Evolutionary conservation across 495 filamentous ascomycete genomes (phyloP), one percentile per base, ranked within the genome.

Genomic region (Talaromyces nanjingensis): DNA sequence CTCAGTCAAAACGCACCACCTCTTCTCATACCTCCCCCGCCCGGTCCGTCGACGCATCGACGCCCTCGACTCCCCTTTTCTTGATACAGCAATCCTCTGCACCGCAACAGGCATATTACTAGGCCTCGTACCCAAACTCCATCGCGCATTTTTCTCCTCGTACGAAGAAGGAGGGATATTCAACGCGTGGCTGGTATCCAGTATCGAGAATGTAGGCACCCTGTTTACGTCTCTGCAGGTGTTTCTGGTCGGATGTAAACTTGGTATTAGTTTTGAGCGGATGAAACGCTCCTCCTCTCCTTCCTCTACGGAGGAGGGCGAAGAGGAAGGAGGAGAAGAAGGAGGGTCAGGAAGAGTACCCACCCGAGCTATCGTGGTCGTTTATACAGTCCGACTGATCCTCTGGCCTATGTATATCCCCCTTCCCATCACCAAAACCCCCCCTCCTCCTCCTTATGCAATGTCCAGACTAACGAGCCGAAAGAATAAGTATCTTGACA

Each of bases 141-240:
- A 91, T 64, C 71, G 70, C 16, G 78, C 84, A 6, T 91, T 93
- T 70, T 92, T 93, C 75, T 81, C 76, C 60, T 68, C 76, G 3
- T 77, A 79, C 22, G 67, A 83, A 14, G 73, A 90, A n/a, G 90
- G 89, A 1, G 89, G 90, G 2, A 85, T 86, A 45, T 83, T 89
- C 63, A 85, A 80, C 39, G 87, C 87, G 2, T 92, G 89, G 89
- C 73, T 92, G 62, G 91, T 89, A 2, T 77, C 79, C 0, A 84
- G 84, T 16, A 67, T 92, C 34, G 77, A 82, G 66, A 89, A 88
- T 63, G 77, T 91, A 16, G 89, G 90, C 1, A 78, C 81, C 0
- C 75, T 92, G 4, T 93, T 93, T 69, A 85, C 90, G 1, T 80
- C 84, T 0, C 73, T 91, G 24, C 90, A 90, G 65, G 83, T 91